phyloP scores from a whole-genome alignment of 495 filamentous ascomycete genomes.

The Pseudomonodictys pantanalensis region DNA sequence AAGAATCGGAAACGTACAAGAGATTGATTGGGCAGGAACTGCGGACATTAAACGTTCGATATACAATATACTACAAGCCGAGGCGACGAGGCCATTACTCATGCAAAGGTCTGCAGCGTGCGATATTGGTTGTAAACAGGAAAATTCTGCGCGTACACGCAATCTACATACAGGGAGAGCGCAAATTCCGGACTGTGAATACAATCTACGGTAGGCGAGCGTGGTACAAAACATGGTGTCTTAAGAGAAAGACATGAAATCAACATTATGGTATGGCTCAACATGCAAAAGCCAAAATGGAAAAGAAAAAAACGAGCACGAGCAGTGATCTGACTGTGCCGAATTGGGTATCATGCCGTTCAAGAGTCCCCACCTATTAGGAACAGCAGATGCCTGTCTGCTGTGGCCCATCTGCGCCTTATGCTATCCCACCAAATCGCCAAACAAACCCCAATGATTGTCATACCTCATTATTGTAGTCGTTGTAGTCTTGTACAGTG shows the following conservation, averaged over 20 bases:
- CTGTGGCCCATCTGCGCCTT: neutral
- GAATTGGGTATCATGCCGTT: conserved; percentile 11
- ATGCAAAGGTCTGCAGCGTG: too few species aligned
- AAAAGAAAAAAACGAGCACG: conserved; percentile 6
- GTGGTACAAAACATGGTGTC: too few species aligned
- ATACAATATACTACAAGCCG: too few species aligned
- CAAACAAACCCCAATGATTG: conserved; percentile 15
- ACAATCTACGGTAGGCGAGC: neutral
- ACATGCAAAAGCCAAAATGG: neutral
- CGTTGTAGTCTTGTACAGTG: conserved; percentile 13
- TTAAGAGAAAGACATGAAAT: conserved; percentile 14
- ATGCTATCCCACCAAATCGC: conserved; percentile 3
- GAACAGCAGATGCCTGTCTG: conserved; percentile 1
- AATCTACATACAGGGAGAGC: too few species aligned
- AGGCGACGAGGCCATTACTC: too few species aligned
- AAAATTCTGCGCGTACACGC: too few species aligned
- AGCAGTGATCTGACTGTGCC: conserved; percentile 29
- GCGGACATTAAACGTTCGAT: too few species aligned
- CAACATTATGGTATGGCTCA: neutral
- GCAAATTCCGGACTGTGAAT: neutral
- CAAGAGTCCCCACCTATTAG: neutral
- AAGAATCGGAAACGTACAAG: neutral
- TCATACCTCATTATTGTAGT: conserved; percentile 9
- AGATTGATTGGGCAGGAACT: neutral
- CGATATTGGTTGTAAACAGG: too few species aligned